Base-by-base conservation (phyloP, 305 asterid species). In the Ajuga reptans region DNA sequence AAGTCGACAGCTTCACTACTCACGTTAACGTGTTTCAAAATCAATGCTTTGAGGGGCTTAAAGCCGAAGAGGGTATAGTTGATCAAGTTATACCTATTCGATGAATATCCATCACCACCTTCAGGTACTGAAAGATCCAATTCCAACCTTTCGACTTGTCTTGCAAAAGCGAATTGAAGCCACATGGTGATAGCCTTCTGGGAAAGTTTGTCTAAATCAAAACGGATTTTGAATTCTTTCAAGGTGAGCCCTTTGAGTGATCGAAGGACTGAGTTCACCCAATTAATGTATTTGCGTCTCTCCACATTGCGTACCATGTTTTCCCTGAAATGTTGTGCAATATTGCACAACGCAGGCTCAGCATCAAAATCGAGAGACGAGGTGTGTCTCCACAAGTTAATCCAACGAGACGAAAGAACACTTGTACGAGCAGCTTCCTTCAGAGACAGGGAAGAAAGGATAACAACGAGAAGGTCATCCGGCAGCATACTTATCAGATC, bases 331-430 rank as follows among this genome's bases (percentile, higher is more conserved):
- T 31, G 21, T 27, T 63, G 3, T 7, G 7, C 21, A 11, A 45
- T 1, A 18, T 43, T 45, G 24, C 5, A 5, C 54, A 54, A 18
- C 9, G 9, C 9, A 3, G 15, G 6, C 6, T n/a, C 11, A 45
- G 21, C 56, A 5, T 63, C 68, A 27, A 63, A 64, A 8, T 45
- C 9, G 69, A 64, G 69, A 64, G 24, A 4, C 7, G 9, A 14
- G 11, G 56, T 45, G 45, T 64, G 21, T 11, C 15, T 61, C 67
- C 67, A 61, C 39, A 42, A 1, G 53, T 61, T 61, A 1, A 3
- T 61, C 67, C 67, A 61, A 0, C 52, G 67, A 41, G 67, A 41
- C 4, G 67, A 61, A 61, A 61, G 53, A 42, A 61, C n/a, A 41
- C 67, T 61, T 5, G 53, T 61, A 9, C 52, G 52, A 2, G 39